Evolutionary conservation across 257 asterid genomes (phyloP).

Genomic region (Solanum okadae): DNA sequence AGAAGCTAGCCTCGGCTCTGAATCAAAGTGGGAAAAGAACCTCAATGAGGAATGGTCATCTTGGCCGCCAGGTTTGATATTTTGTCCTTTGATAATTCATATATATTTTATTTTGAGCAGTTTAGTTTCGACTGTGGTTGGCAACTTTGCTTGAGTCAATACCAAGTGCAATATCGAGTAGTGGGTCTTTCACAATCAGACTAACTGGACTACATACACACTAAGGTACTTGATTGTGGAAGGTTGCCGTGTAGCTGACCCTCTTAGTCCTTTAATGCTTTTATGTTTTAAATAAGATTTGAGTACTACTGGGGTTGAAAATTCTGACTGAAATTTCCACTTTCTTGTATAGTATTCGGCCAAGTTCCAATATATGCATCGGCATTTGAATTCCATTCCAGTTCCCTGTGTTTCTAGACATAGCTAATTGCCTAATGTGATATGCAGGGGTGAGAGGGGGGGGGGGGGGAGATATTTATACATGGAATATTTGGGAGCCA

Average conservation of each 20-base stretch:
- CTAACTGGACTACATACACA: background rate
- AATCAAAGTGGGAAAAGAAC: conserved; percentile 59
- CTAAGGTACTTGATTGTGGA: background rate
- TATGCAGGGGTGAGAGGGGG: background rate
- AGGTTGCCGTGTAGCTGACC: background rate
- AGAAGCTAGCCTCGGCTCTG: conserved; percentile 85
- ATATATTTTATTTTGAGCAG: background rate
- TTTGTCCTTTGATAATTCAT: background rate
- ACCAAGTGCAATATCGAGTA: background rate
- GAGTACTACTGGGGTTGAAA: background rate
- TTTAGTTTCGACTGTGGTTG: background rate
- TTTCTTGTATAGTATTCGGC: background rate
- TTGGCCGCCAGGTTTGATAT: conserved; percentile 72
- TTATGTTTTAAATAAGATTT: background rate
- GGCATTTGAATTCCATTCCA: background rate
- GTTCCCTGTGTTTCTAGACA: background rate
- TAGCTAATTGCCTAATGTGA: background rate
- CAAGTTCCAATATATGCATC: background rate
- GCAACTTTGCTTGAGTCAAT: background rate
- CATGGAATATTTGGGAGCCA: background rate
- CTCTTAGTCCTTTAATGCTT: background rate
- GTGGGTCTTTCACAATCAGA: background rate
- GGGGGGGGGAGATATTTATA: background rate
- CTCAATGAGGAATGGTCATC: conserved; percentile 72
- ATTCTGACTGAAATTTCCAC: background rate